Conservation (phyloP, 306 rosid genomes). For the Dicorynia guianensis region DNA sequence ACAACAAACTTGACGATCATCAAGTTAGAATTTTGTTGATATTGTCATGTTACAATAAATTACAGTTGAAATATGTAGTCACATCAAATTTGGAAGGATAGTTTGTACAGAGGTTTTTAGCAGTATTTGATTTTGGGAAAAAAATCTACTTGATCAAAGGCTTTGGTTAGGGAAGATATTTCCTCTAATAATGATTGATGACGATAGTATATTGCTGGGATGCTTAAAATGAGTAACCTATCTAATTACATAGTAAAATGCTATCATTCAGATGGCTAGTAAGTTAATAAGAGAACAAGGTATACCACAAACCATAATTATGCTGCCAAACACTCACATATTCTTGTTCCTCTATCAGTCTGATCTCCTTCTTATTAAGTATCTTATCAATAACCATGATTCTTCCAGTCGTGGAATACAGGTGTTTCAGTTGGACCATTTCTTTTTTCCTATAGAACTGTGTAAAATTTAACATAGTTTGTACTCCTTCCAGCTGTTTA, state of each 20-base stretch:
- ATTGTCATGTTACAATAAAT: not conserved
- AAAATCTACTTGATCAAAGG: not conserved
- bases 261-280: not conserved
- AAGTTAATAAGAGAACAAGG: too few relatives aligned
- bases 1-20: constrained; percentile 6
- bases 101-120: not conserved
- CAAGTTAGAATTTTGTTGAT: not conserved
- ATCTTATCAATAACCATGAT: not conserved
- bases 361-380: not conserved
- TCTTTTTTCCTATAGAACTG: not conserved
- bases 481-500: too few relatives aligned
- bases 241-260: not conserved
- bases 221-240: not conserved
- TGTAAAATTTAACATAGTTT: constrained; percentile 20
- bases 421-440: not conserved
- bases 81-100: not conserved
- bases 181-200: not conserved
- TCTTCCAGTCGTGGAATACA: not conserved
- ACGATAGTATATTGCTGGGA: not conserved
- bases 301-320: too few relatives aligned
- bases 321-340: too few relatives aligned
- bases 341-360: too few relatives aligned
- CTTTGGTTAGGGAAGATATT: not conserved
- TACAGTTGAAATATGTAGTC: not conserved
- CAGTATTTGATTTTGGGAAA: not conserved